Evolutionary conservation across 2,329 filamentous ascomycete species (phyloP), one percentile per base, ranked within the genome.

Genomic region (Ophiostoma ips): DNA sequence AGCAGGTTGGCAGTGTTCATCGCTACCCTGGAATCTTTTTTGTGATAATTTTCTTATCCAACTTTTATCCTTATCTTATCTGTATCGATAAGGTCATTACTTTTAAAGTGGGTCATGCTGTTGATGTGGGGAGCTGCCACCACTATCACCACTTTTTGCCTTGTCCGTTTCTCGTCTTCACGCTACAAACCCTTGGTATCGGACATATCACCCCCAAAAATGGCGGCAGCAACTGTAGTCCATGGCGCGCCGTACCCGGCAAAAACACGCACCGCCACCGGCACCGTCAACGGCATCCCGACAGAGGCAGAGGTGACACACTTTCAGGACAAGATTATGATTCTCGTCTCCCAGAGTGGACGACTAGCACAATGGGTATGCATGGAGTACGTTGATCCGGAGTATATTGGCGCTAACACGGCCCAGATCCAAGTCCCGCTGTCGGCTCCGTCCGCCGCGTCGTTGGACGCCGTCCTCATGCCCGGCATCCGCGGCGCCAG

Each of bases 281-380:
- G 82, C 3, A 62, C 71, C 3, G 77, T 95, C 54, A 78, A 82
- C 55, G 80, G 79, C 30, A 64, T 82, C 19, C 64, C 73, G 34
- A 96, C 92, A 1, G 79, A 87, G 56, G 81, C 86, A 33, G 81
- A 79, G 36, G 74, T 75, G 11, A 71, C 88, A 49, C 78, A 73
- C 58, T 96, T 96, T 66, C 75, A 81, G 9, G 92, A 96, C 73
- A 94, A 87, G 66, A 87, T 98, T 59, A 68, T 98, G 58, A 71
- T 98, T 55, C 95, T 88, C 1, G 75, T 96, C 53, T 86, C 85
- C 0, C 92, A 96, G 67, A 77, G 83, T 54, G 90, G 89, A 7
- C 77, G 83, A 52, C 68, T 96, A 44, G 84, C 86, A 18, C 92
- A 96, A 72, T 98, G 92, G 92, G 88, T 95, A 71, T 49, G 69